Evolutionary conservation across 352 stramenopile species (phyloP), one percentile per base, ranked within the genome.

Genomic region (Pythium brassicae): DNA sequence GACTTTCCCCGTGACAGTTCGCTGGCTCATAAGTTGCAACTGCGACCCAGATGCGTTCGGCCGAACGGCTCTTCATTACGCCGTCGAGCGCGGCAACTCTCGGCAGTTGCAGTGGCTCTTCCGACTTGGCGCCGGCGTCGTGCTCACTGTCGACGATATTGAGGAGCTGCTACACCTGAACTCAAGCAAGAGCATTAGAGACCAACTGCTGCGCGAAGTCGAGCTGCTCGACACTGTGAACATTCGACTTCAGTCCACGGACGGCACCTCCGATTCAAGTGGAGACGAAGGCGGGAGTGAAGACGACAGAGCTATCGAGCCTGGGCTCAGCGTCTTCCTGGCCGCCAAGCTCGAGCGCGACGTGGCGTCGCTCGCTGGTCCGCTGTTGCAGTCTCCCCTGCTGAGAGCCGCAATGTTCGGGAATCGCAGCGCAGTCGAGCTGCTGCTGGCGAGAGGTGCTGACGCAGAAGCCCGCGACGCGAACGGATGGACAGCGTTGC

Each of bases 401-500:
- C 66, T 86, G n/a, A 65, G 70, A 37, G 77, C 80, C 40, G 66
- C 61, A 1, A 76, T 78, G 52, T 84, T 74, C 49, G 80, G 71
- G 3, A 79, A 84, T 39, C 34, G 63, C 2, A 47, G 65, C 0
- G 72, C 73, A 0, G 66, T 76, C 1, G 55, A 70, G 46, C 26
- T 74, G 46, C 59, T 90, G 20, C 61, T 88, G 0, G 56, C 72
- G n/a, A 55, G 72, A 57, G 72, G 66, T 19, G 55, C 59, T 14
- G 62, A 76, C 11, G 56, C 74, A 2, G 68, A 65, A 22, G 62
- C 59, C n/a, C 65, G 62, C 50, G 80, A 90, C 59, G 56, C 62
- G 1, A 83, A 88, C 23, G 74, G 66, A 1, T 90, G 80, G 80
- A 86, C 75, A 1, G 56, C 68, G 29, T 55, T 90, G 10, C 80